A percentile compares a stretch with the other conserved stretches of the same genome.
Conservation (phyloP, 495 filamentous ascomycete species). For the Penicillium crystallinum region DNA sequence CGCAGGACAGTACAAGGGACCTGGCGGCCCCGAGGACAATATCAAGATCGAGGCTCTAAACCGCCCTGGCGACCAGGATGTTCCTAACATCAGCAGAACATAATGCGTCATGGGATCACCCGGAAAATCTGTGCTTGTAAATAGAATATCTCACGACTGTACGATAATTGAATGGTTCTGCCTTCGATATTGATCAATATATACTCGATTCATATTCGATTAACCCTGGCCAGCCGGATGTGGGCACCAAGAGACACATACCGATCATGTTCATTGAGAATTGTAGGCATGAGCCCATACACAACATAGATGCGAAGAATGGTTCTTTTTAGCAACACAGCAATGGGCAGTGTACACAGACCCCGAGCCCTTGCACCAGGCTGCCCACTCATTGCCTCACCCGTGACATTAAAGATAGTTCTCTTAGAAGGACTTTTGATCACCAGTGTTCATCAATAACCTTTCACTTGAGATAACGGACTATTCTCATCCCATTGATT, state of each 20-base stretch:
- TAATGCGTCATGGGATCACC: constrained; percentile 24
- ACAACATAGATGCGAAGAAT: no score
- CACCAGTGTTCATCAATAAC: no score
- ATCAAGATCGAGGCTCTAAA: constrained; percentile 29
- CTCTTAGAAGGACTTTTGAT: no score
- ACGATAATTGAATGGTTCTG: neutral
- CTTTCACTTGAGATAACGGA: no score
- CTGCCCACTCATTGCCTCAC: no score
- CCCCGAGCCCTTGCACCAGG: no score
- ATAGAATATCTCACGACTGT: constrained; percentile 9
- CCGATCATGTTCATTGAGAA: no score
- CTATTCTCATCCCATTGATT: no score
- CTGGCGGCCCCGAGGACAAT: constrained; percentile 50
- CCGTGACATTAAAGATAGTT: no score
- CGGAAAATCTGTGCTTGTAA: constrained; percentile 11
- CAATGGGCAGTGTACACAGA: no score
- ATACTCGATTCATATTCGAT: neutral
- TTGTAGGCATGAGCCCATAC: no score
- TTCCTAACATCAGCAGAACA: constrained; percentile 27
- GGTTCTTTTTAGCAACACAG: no score
- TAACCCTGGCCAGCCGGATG: neutral
- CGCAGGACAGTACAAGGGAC: constrained; percentile 46
- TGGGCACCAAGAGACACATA: neutral
- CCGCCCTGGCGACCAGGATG: constrained; percentile 41
- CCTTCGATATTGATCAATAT: neutral